Conservation (phyloP, 257 asterid species). For the Ilex asprella region DNA sequence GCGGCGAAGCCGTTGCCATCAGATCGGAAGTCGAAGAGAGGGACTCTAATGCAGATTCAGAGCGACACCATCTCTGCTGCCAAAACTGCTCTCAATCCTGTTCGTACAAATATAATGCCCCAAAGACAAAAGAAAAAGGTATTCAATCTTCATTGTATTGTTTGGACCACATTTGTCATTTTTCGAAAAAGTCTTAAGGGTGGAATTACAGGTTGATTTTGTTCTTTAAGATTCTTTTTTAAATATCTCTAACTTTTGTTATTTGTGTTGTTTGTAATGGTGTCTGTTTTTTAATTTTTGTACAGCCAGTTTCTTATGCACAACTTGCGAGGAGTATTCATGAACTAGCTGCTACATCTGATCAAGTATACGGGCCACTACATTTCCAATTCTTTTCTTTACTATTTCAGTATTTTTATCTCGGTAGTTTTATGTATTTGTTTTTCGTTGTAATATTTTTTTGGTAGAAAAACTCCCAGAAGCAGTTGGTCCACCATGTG, state of each 20-base stretch:
- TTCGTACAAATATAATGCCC: conserved; percentile 74
- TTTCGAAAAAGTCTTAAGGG: background rate
- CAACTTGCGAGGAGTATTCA: conserved; percentile 99
- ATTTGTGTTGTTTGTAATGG: background rate
- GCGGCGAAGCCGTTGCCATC: conserved; percentile 43
- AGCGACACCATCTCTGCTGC: conserved; percentile 93
- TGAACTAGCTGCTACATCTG: conserved; percentile 94
- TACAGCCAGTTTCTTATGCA: conserved; percentile 95
- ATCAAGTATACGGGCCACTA: conserved; percentile 60
- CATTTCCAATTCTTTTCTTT: background rate
- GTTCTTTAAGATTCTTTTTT: too few species aligned
- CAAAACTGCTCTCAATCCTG: conserved; percentile 81
- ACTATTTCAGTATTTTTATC: conserved; percentile 7
- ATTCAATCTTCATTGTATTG: background rate
- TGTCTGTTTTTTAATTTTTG: conserved; percentile 4
- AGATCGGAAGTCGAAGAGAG: conserved; percentile 87
- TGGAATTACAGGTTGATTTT: background rate
- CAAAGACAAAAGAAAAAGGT: conserved; percentile 80
- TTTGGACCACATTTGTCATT: too few species aligned
- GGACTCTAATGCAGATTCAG: conserved; percentile 95
- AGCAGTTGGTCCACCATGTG: conserved; percentile 89
- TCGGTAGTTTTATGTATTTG: conserved; percentile 1
- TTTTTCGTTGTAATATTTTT: conserved; percentile 14
- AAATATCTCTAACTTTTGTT: background rate
- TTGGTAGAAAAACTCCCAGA: conserved; percentile 87